Evolutionary conservation across 768 basidiomycete genomes (phyloP).

Genomic region (Exidia glandulosa): DNA sequence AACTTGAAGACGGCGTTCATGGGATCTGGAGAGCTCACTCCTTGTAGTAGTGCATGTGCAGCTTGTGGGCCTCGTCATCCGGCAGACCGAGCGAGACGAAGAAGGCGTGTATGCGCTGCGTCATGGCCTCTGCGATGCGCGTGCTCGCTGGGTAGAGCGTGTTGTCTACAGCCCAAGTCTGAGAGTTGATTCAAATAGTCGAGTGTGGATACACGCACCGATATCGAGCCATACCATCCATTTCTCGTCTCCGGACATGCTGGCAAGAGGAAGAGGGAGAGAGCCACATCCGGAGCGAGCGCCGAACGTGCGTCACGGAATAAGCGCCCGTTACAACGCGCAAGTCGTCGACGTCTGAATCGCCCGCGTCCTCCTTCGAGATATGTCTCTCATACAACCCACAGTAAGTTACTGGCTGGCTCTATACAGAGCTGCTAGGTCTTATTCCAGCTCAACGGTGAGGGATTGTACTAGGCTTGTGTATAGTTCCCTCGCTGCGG

Average conservation of each 20-base stretch:
- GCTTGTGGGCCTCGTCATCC: slow-evolving; percentile 53
- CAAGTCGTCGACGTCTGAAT: no score
- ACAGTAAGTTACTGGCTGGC: no score
- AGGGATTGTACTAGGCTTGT: no score
- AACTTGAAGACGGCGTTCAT: background rate
- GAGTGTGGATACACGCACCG: slow-evolving; percentile 38
- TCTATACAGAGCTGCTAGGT: no score
- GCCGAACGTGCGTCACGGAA: no score
- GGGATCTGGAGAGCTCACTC: slow-evolving; percentile 16
- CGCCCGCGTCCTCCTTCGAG: no score
- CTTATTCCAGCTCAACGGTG: no score
- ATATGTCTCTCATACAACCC: no score
- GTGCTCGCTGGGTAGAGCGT: background rate
- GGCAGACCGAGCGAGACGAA: slow-evolving; percentile 59
- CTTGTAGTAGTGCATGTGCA: slow-evolving; percentile 65
- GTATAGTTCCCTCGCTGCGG: no score
- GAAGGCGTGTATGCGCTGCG: slow-evolving; percentile 39
- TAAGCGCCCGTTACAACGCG: no score
- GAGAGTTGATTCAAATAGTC: background rate
- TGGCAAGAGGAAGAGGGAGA: no score
- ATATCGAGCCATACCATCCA: slow-evolving; percentile 72
- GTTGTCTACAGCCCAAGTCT: background rate
- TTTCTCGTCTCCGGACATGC: slow-evolving; percentile 35
- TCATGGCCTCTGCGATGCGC: background rate
- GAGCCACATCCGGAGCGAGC: no score